phyloP scores from a whole-genome alignment of 1,284 basidiomycete species.

The Ceratobasidium papillatum region DNA sequence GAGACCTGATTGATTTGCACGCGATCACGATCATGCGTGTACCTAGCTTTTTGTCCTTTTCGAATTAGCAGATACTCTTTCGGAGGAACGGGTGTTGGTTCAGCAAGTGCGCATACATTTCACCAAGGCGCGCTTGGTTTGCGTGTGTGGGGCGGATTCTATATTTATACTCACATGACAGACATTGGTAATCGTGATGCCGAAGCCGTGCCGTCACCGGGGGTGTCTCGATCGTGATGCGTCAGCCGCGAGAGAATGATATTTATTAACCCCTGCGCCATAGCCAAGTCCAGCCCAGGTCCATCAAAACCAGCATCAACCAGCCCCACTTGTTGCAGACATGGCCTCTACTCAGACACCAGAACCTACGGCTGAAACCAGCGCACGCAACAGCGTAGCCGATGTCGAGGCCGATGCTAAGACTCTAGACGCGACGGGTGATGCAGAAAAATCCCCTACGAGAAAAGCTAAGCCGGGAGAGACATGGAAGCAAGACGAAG shows the following conservation, averaged over 20 bases:
- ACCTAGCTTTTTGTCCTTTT: constrained; percentile 17
- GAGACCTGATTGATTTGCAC: constrained; percentile 6
- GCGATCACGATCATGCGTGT: constrained; percentile 25
- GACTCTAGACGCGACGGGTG: constrained; percentile 12
- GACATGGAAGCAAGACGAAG: constrained; percentile 43
- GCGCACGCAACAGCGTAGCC: constrained; percentile 11
- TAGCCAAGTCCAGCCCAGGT: not conserved
- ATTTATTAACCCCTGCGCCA: not conserved
- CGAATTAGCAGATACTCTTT: too few species aligned
- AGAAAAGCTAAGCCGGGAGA: constrained; percentile 30
- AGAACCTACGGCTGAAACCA: not conserved
- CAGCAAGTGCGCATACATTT: not conserved
- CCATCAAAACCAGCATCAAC: not conserved
- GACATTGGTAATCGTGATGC: constrained; percentile 1
- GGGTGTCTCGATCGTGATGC: not conserved
- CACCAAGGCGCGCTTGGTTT: not conserved
- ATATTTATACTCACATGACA: not conserved
- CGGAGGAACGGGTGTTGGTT: not conserved
- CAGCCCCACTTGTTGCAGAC: not conserved
- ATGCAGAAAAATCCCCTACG: constrained; percentile 18
- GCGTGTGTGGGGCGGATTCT: not conserved
- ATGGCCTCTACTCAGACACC: constrained; percentile 23
- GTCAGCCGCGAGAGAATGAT: not conserved
- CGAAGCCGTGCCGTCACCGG: not conserved
- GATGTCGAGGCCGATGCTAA: constrained; percentile 19